Evolutionary conservation across 495 filamentous ascomycete genomes (phyloP).

Genomic region (Neurospora sp.): DNA sequence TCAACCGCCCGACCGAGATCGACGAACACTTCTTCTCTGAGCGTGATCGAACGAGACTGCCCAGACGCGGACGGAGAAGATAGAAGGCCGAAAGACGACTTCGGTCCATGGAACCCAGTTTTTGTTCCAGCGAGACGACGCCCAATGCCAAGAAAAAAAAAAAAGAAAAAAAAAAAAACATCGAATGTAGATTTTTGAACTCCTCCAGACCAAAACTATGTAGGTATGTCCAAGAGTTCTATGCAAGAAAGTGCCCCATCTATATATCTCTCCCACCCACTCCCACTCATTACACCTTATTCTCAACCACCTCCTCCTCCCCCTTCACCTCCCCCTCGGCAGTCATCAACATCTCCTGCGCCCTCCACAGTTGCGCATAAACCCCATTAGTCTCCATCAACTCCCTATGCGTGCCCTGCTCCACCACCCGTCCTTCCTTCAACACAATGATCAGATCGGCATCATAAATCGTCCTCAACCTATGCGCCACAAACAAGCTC

Average conservation of each 20-base stretch:
- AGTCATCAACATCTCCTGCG: conserved; percentile 22
- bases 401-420: conserved; percentile 77
- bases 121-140: not conserved
- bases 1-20: too few species aligned
- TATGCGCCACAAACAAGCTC: conserved; percentile 88
- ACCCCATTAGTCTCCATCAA: conserved; percentile 66
- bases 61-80: not conserved
- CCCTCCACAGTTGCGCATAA: conserved; percentile 79
- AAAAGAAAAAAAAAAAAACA: not conserved
- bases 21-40: too few species aligned
- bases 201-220: not conserved
- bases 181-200: not conserved
- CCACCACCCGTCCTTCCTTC: conserved; percentile 70
- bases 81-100: not conserved
- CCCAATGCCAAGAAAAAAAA: not conserved
- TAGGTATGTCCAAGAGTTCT: not conserved
- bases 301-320: not conserved
- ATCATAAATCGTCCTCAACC: conserved; percentile 87
- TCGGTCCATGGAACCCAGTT: not conserved
- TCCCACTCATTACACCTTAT: not conserved
- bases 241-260: not conserved
- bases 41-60: too few species aligned
- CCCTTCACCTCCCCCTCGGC: conserved; percentile 5
- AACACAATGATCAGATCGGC: conserved; percentile 91
- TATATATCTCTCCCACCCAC: not conserved